These are phyloP conservation scores for Penicillium silybi DNA, from an alignment of 495 filamentous ascomycete species.

Conservation along the genomic window DNA sequence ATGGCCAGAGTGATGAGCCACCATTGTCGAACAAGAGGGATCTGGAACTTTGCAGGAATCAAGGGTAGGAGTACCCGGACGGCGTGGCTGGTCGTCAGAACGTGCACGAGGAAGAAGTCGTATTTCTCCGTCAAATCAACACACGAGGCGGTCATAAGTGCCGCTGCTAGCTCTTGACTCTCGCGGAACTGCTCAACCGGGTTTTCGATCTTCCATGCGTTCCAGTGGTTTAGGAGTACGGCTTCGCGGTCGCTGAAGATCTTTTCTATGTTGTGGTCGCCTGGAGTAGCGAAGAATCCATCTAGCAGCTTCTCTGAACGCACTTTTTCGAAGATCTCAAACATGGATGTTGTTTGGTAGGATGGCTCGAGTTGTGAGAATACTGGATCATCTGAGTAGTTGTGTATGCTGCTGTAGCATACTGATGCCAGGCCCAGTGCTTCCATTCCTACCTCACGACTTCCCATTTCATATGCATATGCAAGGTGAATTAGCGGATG, in stretches of 20 bases:
- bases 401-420: slow-evolving; percentile 73
- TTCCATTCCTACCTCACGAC: slow-evolving; percentile 77
- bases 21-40: slow-evolving; percentile 75
- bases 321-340: slow-evolving; percentile 63
- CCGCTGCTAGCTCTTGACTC: slow-evolving; percentile 70
- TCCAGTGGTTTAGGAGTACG: slow-evolving; percentile 80
- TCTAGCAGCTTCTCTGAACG: slow-evolving; percentile 47
- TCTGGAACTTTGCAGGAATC: slow-evolving; percentile 67
- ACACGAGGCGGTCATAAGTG: slow-evolving; percentile 63
- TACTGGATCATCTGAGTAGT: slow-evolving; percentile 68
- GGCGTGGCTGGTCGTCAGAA: slow-evolving; percentile 82
- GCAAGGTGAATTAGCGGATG: slow-evolving; percentile 87
- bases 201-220: slow-evolving; percentile 68
- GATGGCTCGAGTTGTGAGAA: slow-evolving; percentile 54
- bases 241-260: slow-evolving; percentile 67
- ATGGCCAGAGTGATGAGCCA: slow-evolving; percentile 77
- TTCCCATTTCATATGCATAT: slow-evolving; percentile 81
- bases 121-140: slow-evolving; percentile 42
- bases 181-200: slow-evolving; percentile 68
- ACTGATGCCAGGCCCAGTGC: slow-evolving; percentile 65
- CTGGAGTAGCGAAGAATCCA: slow-evolving; percentile 54
- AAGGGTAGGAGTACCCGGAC: slow-evolving; percentile 78
- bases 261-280: slow-evolving; percentile 58
- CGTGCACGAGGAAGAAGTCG: slow-evolving; percentile 82
- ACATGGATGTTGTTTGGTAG: slow-evolving; percentile 50